Evolutionary conservation across 305 asterid genomes (phyloP).

Genomic region (Withania somnifera): DNA sequence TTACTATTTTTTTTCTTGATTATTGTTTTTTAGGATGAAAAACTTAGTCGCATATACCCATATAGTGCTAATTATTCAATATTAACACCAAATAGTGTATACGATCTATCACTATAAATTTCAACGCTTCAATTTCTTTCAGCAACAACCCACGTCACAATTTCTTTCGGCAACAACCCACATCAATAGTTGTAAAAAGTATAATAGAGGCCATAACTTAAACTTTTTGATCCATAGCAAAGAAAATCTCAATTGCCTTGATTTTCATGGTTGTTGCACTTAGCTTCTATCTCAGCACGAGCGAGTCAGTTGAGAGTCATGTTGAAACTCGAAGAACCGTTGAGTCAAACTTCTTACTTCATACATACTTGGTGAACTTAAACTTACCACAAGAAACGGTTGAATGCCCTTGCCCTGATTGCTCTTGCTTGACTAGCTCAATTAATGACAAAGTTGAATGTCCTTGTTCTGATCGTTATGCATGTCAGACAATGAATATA

Average conservation of each 20-base stretch:
- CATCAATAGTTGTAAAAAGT: neutral
- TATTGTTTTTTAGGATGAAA: too few species aligned
- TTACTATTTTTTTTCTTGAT: too few species aligned
- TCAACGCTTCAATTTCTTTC: neutral
- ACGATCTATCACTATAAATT: neutral
- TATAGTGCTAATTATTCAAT: neutral
- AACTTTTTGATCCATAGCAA: neutral
- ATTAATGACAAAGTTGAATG: neutral
- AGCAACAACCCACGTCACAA: neutral
- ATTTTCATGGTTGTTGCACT: neutral
- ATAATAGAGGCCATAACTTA: neutral
- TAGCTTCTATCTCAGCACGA: neutral
- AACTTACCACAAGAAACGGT: neutral
- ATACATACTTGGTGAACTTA: neutral
- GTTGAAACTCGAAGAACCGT: neutral
- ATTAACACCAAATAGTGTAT: neutral
- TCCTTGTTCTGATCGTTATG: neutral
- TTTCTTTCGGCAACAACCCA: neutral
- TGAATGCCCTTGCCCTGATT: neutral
- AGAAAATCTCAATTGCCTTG: neutral
- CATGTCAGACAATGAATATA: neutral
- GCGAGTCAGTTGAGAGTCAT: neutral
- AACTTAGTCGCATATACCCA: too few species aligned
- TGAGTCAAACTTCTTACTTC: neutral
- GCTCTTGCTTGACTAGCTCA: neutral